These are phyloP conservation scores for Monosporascus sp. DNA, from an alignment of 2,329 filamentous ascomycete genomes.

Conservation along the genomic window DNA sequence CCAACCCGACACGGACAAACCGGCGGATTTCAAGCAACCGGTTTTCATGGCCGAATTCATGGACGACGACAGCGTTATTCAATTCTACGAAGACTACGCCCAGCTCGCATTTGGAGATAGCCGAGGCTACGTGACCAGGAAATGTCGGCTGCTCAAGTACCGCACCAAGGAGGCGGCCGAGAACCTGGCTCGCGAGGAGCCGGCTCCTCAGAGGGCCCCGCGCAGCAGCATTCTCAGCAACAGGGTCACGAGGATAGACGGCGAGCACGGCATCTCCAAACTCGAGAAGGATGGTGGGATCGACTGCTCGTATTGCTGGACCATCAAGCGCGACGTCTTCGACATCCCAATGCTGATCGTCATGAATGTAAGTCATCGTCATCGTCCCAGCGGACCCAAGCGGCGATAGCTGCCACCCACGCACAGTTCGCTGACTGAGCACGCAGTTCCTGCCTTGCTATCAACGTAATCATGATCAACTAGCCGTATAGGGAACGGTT, in stretches of 20 bases:
- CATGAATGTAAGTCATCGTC: constrained; percentile 73
- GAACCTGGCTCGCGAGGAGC: constrained; percentile 28
- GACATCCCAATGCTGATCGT: constrained; percentile 98
- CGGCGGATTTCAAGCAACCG: constrained; percentile 55
- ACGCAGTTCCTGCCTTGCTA: constrained; percentile 55
- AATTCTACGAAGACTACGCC: constrained; percentile 95
- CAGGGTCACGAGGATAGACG: constrained; percentile 58
- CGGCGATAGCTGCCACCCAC: too few species aligned
- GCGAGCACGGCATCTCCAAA: constrained; percentile 73
- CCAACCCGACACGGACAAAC: constrained; percentile 34
- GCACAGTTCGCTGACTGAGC: too few species aligned
- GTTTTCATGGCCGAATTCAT: constrained; percentile 90
- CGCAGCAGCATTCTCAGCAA: constrained; percentile 50
- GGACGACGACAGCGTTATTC: constrained; percentile 86
- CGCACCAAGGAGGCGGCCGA: constrained; percentile 62
- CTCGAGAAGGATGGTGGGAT: constrained; percentile 86
- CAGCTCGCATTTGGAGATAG: constrained; percentile 89
- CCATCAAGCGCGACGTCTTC: constrained; percentile 92
- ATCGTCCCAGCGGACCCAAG: background rate
- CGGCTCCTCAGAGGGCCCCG: constrained; percentile 41
- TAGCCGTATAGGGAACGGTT: constrained; percentile 40
- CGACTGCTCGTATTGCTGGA: constrained; percentile 95
- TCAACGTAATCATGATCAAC: constrained; percentile 52
- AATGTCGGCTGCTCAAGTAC: constrained; percentile 86
- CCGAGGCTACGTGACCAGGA: constrained; percentile 75